Base-by-base conservation (phyloP, 2,329 filamentous ascomycete species). In the Talaromyces marneffei region DNA sequence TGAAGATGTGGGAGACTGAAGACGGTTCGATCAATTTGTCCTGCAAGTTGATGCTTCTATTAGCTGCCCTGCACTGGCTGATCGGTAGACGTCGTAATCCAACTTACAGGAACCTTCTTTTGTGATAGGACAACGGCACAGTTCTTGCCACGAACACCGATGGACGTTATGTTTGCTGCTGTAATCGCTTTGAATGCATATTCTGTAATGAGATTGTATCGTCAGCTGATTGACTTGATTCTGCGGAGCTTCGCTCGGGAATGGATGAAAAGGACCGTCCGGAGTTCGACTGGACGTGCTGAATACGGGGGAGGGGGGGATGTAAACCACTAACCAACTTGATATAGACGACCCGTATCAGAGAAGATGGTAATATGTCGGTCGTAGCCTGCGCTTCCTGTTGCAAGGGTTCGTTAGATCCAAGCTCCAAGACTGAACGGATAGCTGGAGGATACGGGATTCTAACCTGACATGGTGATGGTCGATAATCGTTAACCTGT, bases 131-230 rank as follows among this genome's bases (percentile, higher is more conserved):
- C 91, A 48, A 99, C 94, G 35, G 94, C 94, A 73, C 93, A 97
- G 80, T 94, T 86, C 84, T 99, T 99, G 78, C 94, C 94, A 74
- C 92, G 86, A 69, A 99, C 87, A 70, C 94, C 94, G 77, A 99
- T 86, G 64, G 94, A 94, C 83, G 96, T 99, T 82, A 99, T 97
- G 79, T 97, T 97, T 69, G 94, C 94, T 64, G 94, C 93, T 69
- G 94, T 99, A 80, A 99, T 99, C 63, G 94, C 94, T 83, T 99
- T 99, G 87, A 99, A 99, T 71, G 94, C 94, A 93, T 99, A 99
- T 85, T 99, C 94, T 97, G 75, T 35, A 14, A 39, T 48, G 12
- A 9, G 52, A 39, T 27, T n/a, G 18, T 54, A 20, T 39, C 35
- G 25, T 62, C 23, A 62, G 55, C 55, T 55, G 37, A 18, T 52